Conservation (phyloP, 768 basidiomycete genomes). For the Leccinellum rugosiceps region DNA sequence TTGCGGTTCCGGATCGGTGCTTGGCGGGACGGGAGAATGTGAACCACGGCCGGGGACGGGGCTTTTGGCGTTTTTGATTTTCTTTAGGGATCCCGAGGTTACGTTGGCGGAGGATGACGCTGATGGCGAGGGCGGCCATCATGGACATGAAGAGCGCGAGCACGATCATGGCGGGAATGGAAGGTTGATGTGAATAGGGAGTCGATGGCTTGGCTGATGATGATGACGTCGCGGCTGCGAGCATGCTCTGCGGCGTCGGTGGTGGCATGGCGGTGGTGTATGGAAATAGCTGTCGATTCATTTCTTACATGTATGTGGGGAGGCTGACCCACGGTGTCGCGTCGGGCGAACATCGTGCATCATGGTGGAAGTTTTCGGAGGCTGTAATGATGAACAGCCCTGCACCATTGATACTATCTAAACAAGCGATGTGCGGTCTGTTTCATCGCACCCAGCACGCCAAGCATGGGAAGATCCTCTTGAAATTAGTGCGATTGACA, state of each 20-base stretch:
- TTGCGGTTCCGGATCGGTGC: neutral
- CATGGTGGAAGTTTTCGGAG: neutral
- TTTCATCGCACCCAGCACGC: too few species aligned
- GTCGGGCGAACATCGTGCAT: too few species aligned
- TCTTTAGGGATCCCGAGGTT: neutral
- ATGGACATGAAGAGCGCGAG: constrained; percentile 15
- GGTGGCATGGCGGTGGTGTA: constrained; percentile 17
- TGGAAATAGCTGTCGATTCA: neutral
- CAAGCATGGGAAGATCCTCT: too few species aligned
- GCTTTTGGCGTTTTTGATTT: neutral
- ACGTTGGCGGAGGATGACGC: constrained; percentile 21
- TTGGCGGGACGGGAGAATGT: neutral
- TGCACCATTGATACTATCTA: neutral
- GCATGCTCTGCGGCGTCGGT: constrained; percentile 10
- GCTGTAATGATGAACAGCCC: neutral
- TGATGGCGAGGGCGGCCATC: constrained; percentile 19
- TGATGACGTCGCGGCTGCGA: neutral
- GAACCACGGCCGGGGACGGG: neutral
- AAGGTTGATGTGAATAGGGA: constrained; percentile 7
- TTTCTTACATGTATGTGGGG: neutral
- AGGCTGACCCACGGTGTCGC: constrained; percentile 20
- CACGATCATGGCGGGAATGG: constrained; percentile 19
- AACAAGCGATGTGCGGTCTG: too few species aligned
- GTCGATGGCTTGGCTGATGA: neutral
- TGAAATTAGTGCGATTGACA: too few species aligned